Evolutionary conservation across 257 asterid genomes (phyloP).

Genomic region (Rauvolfia tetraphylla): DNA sequence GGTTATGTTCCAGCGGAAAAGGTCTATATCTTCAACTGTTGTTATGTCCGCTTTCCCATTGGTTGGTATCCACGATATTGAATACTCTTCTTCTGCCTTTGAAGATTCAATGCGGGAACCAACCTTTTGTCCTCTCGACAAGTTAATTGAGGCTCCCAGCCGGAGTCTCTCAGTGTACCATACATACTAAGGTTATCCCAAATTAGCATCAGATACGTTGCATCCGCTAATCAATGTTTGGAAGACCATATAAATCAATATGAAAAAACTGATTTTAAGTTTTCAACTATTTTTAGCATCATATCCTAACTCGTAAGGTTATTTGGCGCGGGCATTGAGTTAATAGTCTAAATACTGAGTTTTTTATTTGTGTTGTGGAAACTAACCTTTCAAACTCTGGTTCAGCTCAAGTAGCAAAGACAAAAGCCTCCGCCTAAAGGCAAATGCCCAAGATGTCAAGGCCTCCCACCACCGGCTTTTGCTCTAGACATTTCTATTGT

Average conservation of each 20-base stretch:
- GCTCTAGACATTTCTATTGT: background rate
- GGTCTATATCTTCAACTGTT: conserved; percentile 18
- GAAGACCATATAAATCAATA: no score
- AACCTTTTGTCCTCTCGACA: background rate
- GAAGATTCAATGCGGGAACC: background rate
- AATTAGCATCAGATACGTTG: background rate
- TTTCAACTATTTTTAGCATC: no score
- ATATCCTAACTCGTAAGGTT: no score
- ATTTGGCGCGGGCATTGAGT: no score
- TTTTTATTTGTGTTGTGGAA: no score
- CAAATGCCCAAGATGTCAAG: background rate
- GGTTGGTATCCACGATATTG: no score
- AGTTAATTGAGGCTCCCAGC: background rate
- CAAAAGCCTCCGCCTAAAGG: background rate
- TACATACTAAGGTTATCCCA: background rate
- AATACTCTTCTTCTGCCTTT: background rate
- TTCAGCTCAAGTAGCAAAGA: background rate
- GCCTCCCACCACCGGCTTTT: background rate
- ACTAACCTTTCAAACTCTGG: no score
- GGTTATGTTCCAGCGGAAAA: background rate
- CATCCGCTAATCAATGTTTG: background rate
- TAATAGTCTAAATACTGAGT: no score
- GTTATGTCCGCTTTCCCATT: conserved; percentile 10
- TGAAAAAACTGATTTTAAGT: no score
- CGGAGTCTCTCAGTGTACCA: no score